phyloP scores from a whole-genome alignment of 2,329 filamentous ascomycete genomes.

The Cladosporium sp. region DNA sequence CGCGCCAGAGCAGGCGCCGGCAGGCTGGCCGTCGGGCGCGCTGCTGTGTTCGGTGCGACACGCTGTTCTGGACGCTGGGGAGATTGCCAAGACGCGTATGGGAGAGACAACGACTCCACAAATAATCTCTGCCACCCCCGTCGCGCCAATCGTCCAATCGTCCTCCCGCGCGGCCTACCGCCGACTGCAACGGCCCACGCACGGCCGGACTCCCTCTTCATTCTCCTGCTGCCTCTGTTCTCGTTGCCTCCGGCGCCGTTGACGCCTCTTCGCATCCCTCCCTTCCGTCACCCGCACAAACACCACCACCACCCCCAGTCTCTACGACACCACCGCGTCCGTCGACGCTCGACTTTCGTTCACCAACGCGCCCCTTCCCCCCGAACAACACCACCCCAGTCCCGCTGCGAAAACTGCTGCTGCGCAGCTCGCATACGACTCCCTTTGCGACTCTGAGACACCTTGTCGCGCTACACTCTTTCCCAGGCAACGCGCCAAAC shows the following conservation, averaged over 20 bases:
- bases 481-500: slow-evolving; percentile 10
- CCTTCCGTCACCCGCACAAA: neutral
- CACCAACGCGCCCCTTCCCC: slow-evolving; percentile 2
- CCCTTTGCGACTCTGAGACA: slow-evolving; percentile 2
- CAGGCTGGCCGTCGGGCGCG: too few species aligned
- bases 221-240: neutral
- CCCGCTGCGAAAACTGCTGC: slow-evolving; percentile 4
- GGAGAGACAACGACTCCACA: neutral
- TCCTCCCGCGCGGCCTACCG: neutral
- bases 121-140: neutral
- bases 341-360: slow-evolving; percentile 7
- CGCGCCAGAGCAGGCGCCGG: neutral
- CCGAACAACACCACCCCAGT: neutral
- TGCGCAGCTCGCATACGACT: slow-evolving; percentile 4
- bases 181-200: neutral
- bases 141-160: neutral
- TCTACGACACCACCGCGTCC: neutral
- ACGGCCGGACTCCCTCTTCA: neutral
- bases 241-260: neutral
- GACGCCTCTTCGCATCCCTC: neutral
- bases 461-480: slow-evolving; percentile 5
- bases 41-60: too few species aligned
- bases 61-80: neutral
- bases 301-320: neutral
- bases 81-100: neutral